phyloP scores from a whole-genome alignment of 768 basidiomycete species.

The Royoungia palumana region DNA sequence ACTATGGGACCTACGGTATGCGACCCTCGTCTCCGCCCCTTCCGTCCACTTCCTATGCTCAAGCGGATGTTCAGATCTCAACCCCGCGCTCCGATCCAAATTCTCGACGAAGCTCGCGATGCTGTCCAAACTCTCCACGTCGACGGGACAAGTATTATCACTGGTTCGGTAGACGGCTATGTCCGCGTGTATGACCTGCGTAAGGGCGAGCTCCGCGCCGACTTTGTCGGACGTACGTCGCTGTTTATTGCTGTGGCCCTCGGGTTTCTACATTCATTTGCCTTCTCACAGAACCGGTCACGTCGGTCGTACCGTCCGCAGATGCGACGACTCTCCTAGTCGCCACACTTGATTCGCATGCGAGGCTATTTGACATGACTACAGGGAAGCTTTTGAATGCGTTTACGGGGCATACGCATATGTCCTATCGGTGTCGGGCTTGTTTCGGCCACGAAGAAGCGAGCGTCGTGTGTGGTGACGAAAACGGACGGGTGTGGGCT shows the following conservation, averaged over 20 bases:
- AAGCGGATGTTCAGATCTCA: conserved; percentile 49
- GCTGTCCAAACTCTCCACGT: conserved; percentile 79
- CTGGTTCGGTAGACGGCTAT: conserved; percentile 89
- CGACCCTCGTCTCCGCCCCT: neutral
- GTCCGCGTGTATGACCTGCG: conserved; percentile 94
- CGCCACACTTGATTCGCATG: conserved; percentile 77
- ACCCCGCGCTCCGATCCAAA: conserved; percentile 83
- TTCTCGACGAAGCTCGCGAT: conserved; percentile 84
- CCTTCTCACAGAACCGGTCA: conserved; percentile 68
- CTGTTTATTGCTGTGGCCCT: neutral
- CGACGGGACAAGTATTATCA: conserved; percentile 59
- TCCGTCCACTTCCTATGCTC: neutral
- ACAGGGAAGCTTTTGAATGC: conserved; percentile 84
- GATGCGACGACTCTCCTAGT: conserved; percentile 81
- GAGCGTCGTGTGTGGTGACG: conserved; percentile 82
- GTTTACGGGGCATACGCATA: conserved; percentile 74
- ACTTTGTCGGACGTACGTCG: conserved; percentile 84
- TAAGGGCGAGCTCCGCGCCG: conserved; percentile 84
- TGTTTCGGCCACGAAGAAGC: conserved; percentile 85
- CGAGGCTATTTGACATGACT: conserved; percentile 80
- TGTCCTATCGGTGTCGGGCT: conserved; percentile 73
- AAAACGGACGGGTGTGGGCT: conserved; percentile 82
- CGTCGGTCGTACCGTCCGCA: conserved; percentile 74
- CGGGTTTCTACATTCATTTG: neutral
- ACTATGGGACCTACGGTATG: conserved; percentile 88